These are phyloP conservation scores for Suhomyces bribrorum DNA, from an alignment of 1,139 yeast genomes.

Conservation along the genomic window DNA sequence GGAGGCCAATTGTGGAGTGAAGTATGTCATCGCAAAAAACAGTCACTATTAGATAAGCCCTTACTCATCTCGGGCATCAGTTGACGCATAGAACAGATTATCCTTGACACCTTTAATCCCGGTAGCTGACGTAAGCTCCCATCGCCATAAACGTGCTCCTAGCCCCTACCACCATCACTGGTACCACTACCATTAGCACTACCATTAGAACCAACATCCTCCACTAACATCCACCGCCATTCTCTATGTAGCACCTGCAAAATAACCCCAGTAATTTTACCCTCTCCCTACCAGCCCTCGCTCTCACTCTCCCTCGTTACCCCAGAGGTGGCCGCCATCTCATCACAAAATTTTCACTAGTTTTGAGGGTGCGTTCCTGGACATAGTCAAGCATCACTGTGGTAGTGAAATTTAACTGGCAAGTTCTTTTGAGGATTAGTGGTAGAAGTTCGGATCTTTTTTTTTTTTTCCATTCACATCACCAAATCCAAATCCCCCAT, in stretches of 20 bases:
- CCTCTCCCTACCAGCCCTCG: neutral
- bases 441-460: neutral
- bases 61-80: neutral
- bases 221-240: too few species aligned
- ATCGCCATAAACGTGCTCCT: too few species aligned
- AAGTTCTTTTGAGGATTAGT: neutral
- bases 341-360: slow-evolving; percentile 14
- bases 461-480: neutral
- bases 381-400: slow-evolving; percentile 5
- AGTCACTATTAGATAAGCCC: slow-evolving; percentile 9
- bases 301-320: neutral
- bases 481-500: slow-evolving; percentile 1
- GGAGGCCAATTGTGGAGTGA: too few species aligned
- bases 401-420: slow-evolving; percentile 1
- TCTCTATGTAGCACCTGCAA: too few species aligned
- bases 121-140: too few species aligned
- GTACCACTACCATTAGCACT: too few species aligned
- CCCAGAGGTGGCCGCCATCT: slow-evolving; percentile 8
- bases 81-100: neutral
- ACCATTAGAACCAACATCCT: too few species aligned
- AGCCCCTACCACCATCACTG: too few species aligned
- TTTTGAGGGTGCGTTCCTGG: slow-evolving; percentile 3
- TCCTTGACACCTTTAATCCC: too few species aligned
- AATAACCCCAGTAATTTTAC: too few species aligned
- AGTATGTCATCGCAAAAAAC: slow-evolving; percentile 8